Conservation (phyloP, 2,329 filamentous ascomycete genomes). For the Penicillium sp. region DNA sequence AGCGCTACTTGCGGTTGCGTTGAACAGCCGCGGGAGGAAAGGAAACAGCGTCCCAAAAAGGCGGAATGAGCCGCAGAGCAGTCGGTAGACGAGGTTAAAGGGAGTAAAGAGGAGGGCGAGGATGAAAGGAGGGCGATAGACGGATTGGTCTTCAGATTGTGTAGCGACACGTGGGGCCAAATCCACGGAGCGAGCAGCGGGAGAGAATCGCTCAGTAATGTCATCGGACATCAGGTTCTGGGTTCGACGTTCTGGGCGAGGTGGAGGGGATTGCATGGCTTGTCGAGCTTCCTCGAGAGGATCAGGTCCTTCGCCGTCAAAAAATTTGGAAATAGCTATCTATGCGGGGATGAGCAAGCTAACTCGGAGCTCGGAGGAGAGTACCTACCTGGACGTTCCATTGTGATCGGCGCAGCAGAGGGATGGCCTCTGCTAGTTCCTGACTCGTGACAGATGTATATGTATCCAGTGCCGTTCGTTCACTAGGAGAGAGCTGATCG, state of each 20-base stretch:
- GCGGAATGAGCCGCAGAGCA: slow-evolving; percentile 62
- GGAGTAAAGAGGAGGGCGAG: slow-evolving; percentile 75
- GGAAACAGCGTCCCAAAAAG: slow-evolving; percentile 73
- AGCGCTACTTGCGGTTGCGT: slow-evolving; percentile 47
- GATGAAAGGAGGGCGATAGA: slow-evolving; percentile 67
- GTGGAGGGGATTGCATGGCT: slow-evolving; percentile 56
- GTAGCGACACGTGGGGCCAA: slow-evolving; percentile 82
- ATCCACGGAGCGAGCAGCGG: slow-evolving; percentile 48
- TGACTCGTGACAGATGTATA: slow-evolving; percentile 86
- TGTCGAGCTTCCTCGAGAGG: slow-evolving; percentile 70
- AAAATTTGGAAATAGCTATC: slow-evolving; percentile 96
- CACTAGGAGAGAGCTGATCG: slow-evolving; percentile 65
- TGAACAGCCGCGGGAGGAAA: slow-evolving; percentile 65
- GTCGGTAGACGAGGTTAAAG: slow-evolving; percentile 69
- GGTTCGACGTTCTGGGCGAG: slow-evolving; percentile 57
- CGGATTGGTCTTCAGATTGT: slow-evolving; percentile 59
- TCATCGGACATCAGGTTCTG: slow-evolving; percentile 62
- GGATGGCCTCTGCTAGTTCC: slow-evolving; percentile 67
- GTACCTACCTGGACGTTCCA: slow-evolving; percentile 81
- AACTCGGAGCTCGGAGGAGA: slow-evolving; percentile 2
- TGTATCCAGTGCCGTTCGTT: slow-evolving; percentile 81
- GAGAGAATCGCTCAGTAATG: slow-evolving; percentile 31
- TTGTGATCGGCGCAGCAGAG: slow-evolving; percentile 76
- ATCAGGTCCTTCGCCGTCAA: slow-evolving; percentile 87
- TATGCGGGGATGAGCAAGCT: slow-evolving; percentile 38